phyloP scores from a whole-genome alignment of 805 yeast species.

The Saturnispora kantuleensis region DNA sequence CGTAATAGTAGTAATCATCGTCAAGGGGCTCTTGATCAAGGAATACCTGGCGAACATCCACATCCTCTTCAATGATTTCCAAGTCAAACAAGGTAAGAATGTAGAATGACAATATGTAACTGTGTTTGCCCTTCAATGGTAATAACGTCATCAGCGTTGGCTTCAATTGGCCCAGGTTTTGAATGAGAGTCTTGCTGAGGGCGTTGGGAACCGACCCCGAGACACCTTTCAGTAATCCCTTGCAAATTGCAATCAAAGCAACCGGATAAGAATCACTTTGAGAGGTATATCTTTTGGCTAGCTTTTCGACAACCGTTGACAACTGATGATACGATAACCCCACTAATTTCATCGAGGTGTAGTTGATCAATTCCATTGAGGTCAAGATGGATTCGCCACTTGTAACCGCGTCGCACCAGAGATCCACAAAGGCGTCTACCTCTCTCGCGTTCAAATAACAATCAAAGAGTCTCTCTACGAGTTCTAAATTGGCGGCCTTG shows the following conservation, averaged over 20 bases:
- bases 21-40: constrained; percentile 1
- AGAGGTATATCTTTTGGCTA: constrained; percentile 11
- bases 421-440: constrained; percentile 34
- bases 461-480: constrained; percentile 17
- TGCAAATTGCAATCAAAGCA: constrained; percentile 23
- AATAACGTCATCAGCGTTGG: constrained; percentile 18
- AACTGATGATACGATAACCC: constrained; percentile 41
- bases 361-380: constrained; percentile 25
- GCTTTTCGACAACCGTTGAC: constrained; percentile 17
- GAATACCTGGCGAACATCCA: neutral
- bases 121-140: constrained; percentile 10
- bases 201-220: constrained; percentile 24
- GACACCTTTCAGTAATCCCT: constrained; percentile 31
- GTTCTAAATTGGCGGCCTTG: neutral
- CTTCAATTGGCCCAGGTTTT: constrained; percentile 13
- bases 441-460: constrained; percentile 53
- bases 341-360: constrained; percentile 33
- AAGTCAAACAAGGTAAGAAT: constrained; percentile 40
- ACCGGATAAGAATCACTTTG: constrained; percentile 12
- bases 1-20: constrained; percentile 14
- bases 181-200: constrained; percentile 16
- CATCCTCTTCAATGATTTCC: constrained; percentile 12
- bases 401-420: constrained; percentile 30
- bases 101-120: constrained; percentile 40
- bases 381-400: constrained; percentile 8